Evolutionary conservation across 305 asterid genomes (phyloP).

Genomic region (Fraxinus paxiana): DNA sequence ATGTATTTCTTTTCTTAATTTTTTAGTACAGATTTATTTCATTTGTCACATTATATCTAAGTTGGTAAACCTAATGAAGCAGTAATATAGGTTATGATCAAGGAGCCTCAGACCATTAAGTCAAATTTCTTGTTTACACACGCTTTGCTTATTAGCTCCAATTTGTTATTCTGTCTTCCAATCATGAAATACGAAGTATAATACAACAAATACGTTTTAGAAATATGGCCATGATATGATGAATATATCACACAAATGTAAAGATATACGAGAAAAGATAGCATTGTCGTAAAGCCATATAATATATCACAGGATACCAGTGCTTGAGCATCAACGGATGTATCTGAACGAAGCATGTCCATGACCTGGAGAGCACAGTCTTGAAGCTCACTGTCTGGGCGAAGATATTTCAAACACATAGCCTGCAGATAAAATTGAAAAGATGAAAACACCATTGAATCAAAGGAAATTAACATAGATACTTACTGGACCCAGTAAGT

Average conservation of each 20-base stretch:
- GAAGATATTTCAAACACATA: constrained; percentile 72
- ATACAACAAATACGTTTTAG: not conserved
- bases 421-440: constrained; percentile 54
- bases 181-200: not conserved
- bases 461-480: constrained; percentile 19
- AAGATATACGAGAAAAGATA: constrained; percentile 1
- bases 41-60: not conserved
- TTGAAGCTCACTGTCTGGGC: constrained; percentile 88
- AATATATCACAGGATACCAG: constrained; percentile 51
- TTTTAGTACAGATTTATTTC: not conserved
- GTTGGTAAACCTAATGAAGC: not conserved
- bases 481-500: constrained; percentile 10
- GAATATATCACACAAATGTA: not conserved
- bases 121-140: not conserved
- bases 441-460: constrained; percentile 16
- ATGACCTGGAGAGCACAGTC: constrained; percentile 62
- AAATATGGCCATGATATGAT: not conserved
- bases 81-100: not conserved
- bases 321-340: constrained; percentile 82
- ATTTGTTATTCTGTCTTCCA: not conserved
- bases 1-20: not conserved
- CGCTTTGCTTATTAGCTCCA: constrained; percentile 3
- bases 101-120: constrained; percentile 8
- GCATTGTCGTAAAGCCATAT: constrained; percentile 16
- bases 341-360: constrained; percentile 81